These are phyloP conservation scores for Iberis pinnata DNA, from an alignment of 345 rosid species.

Conservation along the genomic window DNA sequence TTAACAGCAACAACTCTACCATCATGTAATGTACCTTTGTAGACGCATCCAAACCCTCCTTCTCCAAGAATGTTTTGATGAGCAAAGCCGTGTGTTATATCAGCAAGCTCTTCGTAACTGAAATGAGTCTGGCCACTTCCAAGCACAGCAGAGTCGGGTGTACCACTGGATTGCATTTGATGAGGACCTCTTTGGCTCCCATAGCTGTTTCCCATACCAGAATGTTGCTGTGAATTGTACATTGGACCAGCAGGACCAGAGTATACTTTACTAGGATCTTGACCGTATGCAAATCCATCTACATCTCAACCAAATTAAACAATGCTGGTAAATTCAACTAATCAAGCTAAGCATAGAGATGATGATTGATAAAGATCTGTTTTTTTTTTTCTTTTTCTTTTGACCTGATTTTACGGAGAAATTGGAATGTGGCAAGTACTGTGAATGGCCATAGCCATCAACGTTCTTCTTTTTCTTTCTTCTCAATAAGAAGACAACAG, in stretches of 20 bases:
- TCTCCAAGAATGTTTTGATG: constrained; percentile 69
- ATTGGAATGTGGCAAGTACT: constrained; percentile 44
- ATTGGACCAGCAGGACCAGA: constrained; percentile 32
- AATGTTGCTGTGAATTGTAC: constrained; percentile 39
- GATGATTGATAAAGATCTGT: too few species aligned
- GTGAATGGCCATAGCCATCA: constrained; percentile 22
- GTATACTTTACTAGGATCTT: constrained; percentile 30
- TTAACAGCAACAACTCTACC: constrained; percentile 75
- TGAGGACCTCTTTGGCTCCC: constrained; percentile 40
- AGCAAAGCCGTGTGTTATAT: constrained; percentile 71
- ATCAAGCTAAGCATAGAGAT: neutral
- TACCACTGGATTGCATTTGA: constrained; percentile 26
- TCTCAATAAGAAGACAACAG: constrained; percentile 31
- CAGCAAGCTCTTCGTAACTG: constrained; percentile 66
- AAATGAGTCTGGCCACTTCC: constrained; percentile 48
- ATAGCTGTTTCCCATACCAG: constrained; percentile 32
- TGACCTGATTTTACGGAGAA: constrained; percentile 52
- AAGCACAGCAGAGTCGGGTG: constrained; percentile 43
- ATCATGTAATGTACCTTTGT: constrained; percentile 46
- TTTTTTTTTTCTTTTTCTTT: neutral
- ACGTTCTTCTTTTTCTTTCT: constrained; percentile 39
- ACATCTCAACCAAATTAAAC: too few species aligned
- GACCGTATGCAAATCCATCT: constrained; percentile 51
- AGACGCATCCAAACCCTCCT: constrained; percentile 95
- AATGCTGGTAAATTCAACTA: too few species aligned